A percentile compares a stretch with the other conserved stretches of the same genome.
Evolutionary conservation across 169 alveolate species (phyloP).

Genomic region (Cryptosporidium xiaoi): DNA sequence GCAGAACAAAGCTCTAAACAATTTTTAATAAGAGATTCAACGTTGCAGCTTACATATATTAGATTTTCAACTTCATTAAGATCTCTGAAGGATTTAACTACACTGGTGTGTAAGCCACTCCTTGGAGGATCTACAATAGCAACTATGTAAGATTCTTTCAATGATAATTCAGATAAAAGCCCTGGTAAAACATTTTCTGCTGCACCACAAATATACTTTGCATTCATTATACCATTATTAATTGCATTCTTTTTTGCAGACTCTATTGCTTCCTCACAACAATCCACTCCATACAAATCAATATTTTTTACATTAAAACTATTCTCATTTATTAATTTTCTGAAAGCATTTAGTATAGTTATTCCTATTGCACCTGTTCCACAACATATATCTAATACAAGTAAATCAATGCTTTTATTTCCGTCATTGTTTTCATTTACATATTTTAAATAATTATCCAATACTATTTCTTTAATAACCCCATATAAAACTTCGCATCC

Average conservation of each 20-base stretch:
- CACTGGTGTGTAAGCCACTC: slow-evolving; percentile 50
- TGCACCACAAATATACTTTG: slow-evolving; percentile 49
- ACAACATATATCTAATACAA: slow-evolving; percentile 76
- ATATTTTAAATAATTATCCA: background rate
- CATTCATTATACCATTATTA: slow-evolving; percentile 35
- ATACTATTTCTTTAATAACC: slow-evolving; percentile 21
- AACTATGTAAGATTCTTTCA: slow-evolving; percentile 8
- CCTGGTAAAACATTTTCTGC: slow-evolving; percentile 51
- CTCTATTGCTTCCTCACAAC: slow-evolving; percentile 69
- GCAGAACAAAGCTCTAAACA: slow-evolving; percentile 50
- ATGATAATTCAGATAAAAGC: background rate
- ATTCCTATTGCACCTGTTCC: slow-evolving; percentile 79
- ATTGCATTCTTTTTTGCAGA: slow-evolving; percentile 73
- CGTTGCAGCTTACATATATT: slow-evolving; percentile 77
- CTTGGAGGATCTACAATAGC: slow-evolving; percentile 80
- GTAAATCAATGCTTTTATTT: background rate
- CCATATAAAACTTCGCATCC: slow-evolving; percentile 67
- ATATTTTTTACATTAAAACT: background rate
- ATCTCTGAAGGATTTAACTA: slow-evolving; percentile 21
- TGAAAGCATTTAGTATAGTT: slow-evolving; percentile 59
- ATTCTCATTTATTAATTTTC: background rate
- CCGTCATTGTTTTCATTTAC: background rate
- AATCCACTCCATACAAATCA: slow-evolving; percentile 76
- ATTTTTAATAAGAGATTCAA: slow-evolving; percentile 67
- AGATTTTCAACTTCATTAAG: slow-evolving; percentile 19